Conservation (phyloP, 148 eudicot genomes). For the Chenopodium album region DNA sequence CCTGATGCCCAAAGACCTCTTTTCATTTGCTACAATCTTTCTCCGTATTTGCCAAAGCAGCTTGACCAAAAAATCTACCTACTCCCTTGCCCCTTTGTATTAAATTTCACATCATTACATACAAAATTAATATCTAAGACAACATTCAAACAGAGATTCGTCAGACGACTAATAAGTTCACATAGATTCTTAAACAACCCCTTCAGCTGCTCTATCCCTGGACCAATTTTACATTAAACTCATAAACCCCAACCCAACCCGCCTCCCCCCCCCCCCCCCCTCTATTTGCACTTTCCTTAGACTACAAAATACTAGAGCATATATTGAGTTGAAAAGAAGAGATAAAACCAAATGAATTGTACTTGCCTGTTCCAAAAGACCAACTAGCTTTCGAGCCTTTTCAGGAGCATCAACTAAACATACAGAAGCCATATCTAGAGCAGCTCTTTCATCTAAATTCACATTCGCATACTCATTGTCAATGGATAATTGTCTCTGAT, state of each 20-base stretch:
- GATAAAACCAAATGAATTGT: background rate
- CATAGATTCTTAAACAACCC: background rate
- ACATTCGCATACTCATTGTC: slow-evolving; percentile 56
- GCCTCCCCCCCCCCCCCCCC: too few species aligned
- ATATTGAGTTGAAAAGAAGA: background rate
- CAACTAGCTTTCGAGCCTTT: slow-evolving; percentile 80
- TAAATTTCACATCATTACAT: background rate
- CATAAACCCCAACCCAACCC: too few species aligned
- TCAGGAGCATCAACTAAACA: slow-evolving; percentile 78
- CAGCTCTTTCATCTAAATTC: slow-evolving; percentile 57
- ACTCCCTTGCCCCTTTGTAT: background rate
- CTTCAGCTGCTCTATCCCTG: background rate
- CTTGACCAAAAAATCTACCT: background rate
- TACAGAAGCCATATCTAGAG: slow-evolving; percentile 80
- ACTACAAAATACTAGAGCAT: background rate
- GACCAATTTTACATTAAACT: background rate
- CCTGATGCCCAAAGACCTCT: background rate
- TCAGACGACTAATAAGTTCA: background rate
- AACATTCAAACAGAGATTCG: background rate
- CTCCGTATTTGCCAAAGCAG: background rate
- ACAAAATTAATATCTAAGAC: background rate
- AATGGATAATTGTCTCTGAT: slow-evolving; percentile 38
- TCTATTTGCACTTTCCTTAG: background rate
- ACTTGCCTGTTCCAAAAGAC: slow-evolving; percentile 82
- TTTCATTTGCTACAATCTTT: background rate